Base-by-base conservation (phyloP, 2,329 filamentous ascomycete species). In the Rhynchosporium agropyri region DNA sequence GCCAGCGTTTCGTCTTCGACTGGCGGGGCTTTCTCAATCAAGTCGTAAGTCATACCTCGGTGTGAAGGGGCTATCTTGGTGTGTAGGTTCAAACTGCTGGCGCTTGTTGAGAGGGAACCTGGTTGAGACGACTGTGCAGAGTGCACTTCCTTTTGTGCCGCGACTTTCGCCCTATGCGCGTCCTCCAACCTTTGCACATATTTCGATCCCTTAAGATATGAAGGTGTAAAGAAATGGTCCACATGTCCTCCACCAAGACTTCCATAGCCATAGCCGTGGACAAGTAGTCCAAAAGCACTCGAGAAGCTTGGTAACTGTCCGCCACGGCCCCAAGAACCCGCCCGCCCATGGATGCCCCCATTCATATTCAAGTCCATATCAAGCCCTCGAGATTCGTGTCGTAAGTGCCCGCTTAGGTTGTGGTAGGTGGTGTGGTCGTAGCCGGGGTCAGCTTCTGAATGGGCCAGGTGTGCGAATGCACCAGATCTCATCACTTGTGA, bases 31-130 rank as follows among this genome's bases (percentile, higher is more conserved):
- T 90, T 87, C 78, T 97, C 94, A 69, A 96, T 88, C 64, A 96
- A 83, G 72, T 96, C 92, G 75, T 91, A 91, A 15, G 90, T 86
- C 78, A 96, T 85, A 26, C 91, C 92, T 60, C 90, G 84, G 76
- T 96, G 89, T 36, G 83, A 79, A 3, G 88, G 80, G 26, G 83
- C 78, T 71, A 87, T 83, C 74, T 85, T 86, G 63, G 74, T 68
- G 75, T 84, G 82, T 62, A 88, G 75, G 71, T 70, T 76, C 43
- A 69, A 80, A 74, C 79, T 83, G 75, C 82, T 86, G 54, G 81
- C 81, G 67, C 83, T 83, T 29, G 82, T 81, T n/a, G 81, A 83
- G 31, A 83, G 72, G 31, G 81, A 79, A 26, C 76, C 77, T 4
- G 76, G 73, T 63, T 78, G 79, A 3, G 78, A 79, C n/a, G 79